phyloP scores from a whole-genome alignment of 192 early-diverging fungal genomes.

The Linnemannia hyalina region DNA sequence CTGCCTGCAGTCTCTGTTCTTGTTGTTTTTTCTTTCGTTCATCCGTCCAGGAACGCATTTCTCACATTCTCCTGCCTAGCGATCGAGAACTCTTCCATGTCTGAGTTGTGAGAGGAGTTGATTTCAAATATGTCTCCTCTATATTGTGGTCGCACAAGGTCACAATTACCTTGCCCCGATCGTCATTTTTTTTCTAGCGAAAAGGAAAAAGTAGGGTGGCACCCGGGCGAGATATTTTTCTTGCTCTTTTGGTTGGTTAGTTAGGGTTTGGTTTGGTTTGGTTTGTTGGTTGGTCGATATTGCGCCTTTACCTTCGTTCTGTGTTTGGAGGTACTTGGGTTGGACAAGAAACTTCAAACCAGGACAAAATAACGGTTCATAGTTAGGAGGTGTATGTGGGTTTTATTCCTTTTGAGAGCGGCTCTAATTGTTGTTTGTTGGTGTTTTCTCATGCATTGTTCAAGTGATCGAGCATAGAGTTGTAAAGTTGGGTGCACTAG shows the following conservation, averaged over 20 bases:
- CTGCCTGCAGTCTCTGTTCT: too few species aligned
- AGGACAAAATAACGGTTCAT: not conserved
- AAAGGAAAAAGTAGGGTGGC: not conserved
- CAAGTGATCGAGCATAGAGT: not conserved
- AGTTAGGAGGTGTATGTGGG: not conserved
- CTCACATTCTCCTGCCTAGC: too few species aligned
- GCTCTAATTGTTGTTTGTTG: not conserved
- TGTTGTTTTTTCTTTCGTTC: too few species aligned
- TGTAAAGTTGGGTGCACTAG: too few species aligned
- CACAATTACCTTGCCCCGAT: not conserved
- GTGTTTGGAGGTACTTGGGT: not conserved
- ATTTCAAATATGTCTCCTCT: too few species aligned
- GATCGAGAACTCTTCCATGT: too few species aligned
- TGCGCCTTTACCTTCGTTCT: not conserved
- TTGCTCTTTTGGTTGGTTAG: too few species aligned
- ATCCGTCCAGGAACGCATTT: too few species aligned
- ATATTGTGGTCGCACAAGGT: too few species aligned
- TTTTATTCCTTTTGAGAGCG: constrained; percentile 1
- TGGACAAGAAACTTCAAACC: not conserved
- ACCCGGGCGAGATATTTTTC: not conserved
- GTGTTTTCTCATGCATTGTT: not conserved
- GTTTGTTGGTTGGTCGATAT: not conserved
- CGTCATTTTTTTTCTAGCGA: not conserved
- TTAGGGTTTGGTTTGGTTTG: too few species aligned
- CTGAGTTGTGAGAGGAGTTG: too few species aligned